Evolutionary conservation across 345 rosid species (phyloP), one percentile per base, ranked within the genome.

Genomic region (Citrus medica): DNA sequence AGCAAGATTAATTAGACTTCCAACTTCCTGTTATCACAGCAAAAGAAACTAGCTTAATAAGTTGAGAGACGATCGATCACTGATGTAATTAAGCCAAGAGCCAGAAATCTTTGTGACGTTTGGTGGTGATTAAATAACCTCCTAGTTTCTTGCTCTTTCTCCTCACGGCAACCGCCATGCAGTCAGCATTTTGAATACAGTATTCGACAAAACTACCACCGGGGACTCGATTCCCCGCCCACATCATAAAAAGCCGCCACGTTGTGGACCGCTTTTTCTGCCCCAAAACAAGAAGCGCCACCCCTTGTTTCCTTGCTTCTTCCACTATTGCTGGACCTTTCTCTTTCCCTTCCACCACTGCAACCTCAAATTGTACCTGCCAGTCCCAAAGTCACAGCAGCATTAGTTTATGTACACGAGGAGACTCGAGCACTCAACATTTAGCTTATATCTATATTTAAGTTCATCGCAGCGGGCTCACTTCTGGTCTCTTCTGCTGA

Each of bases 61-160:
- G 35, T 9, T 59, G 25, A 5, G 0, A 32, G 67, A 48, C 28
- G 13, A 67, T 55, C 61, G n/a, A 56, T 19, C 22, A 46, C 51
- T 13, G 24, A n/a, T 6, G 8, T 22, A 32, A 35, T 80, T 75
- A 94, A 62, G 99, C 99, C 55, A 95, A 82, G 75, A 95, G 97
- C 99, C 99, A 93, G 86, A 95, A 95, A 83, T 95, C 99, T 83
- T 87, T 95, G 78, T 93, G 99, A 42, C 96, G 92, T 72, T 92
- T 95, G 19, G 99, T 95, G 81, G 97, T 95, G 80, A 95, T 93
- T 87, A 92, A 81, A 72, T 92, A 95, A 6, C 99, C 99, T 51
- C 99, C 99, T 64, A 85, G 86, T 79, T 86, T 93, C 81, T 91
- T 90, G 89, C 90, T 82, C 80, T 92, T 95, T 68, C 96, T 86